phyloP scores from a whole-genome alignment of 306 rosid species.

The Clitoria ternatea region DNA sequence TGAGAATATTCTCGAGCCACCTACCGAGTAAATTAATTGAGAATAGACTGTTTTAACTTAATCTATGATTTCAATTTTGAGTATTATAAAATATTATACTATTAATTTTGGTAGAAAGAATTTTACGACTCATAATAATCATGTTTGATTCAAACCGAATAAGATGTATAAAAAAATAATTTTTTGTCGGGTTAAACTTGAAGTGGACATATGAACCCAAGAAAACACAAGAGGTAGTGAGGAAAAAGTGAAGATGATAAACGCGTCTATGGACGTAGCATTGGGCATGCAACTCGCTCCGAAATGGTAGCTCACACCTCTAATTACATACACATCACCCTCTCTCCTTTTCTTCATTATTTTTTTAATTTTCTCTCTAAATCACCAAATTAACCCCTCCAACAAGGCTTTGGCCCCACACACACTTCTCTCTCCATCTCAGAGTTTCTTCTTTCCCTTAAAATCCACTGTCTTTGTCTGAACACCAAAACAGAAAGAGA shows the following conservation, averaged over 20 bases:
- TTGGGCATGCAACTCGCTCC: slow-evolving; percentile 70
- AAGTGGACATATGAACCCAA: too few species aligned
- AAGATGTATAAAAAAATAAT: too few species aligned
- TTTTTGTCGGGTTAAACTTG: too few species aligned
- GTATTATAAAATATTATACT: too few species aligned
- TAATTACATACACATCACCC: slow-evolving; percentile 28
- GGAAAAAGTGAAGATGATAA: slow-evolving; percentile 28
- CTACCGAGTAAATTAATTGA: too few species aligned
- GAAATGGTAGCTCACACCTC: slow-evolving; percentile 66
- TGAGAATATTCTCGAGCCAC: too few species aligned
- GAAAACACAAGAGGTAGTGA: neutral
- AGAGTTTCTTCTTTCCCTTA: neutral
- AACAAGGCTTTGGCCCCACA: slow-evolving; percentile 29
- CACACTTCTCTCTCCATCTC: neutral
- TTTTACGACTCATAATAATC: too few species aligned
- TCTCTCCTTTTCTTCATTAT: neutral
- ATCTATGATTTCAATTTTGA: too few species aligned
- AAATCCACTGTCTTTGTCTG: slow-evolving; percentile 12
- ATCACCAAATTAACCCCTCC: slow-evolving; percentile 19
- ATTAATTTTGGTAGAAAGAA: too few species aligned
- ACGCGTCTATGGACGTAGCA: slow-evolving; percentile 53
- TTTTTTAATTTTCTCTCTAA: neutral
- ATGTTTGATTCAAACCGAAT: too few species aligned
- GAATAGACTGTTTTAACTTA: too few species aligned
- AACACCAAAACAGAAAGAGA: slow-evolving; percentile 13